Percentiles rank a stretch among this genome's conserved stretches.
Conservation (phyloP, 1,139 yeast genomes). For the Taphrina wiesneri region DNA sequence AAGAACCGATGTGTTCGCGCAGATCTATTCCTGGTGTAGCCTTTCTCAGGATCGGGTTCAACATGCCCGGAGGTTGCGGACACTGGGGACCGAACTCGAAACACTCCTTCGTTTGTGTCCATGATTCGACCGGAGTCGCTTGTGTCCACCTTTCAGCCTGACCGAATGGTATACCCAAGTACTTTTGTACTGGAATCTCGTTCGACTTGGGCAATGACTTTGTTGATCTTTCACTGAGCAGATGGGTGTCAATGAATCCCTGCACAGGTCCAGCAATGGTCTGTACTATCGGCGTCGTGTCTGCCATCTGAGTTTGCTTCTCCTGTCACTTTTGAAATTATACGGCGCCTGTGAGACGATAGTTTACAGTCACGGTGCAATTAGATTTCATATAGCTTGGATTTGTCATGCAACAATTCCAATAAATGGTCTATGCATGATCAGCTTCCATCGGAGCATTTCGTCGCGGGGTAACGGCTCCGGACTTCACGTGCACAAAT, state of each 20-base stretch:
- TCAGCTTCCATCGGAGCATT: not conserved
- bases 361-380: no score
- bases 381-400: no score
- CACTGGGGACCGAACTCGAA: conserved; percentile 22
- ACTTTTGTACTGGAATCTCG: conserved; percentile 23
- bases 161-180: conserved; percentile 25
- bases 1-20: conserved; percentile 21
- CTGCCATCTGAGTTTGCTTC: not conserved
- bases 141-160: conserved; percentile 24
- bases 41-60: not conserved
- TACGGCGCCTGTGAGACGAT: no score
- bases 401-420: no score
- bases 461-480: not conserved
- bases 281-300: conserved; percentile 13
- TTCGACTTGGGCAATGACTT: not conserved
- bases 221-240: conserved; percentile 9
- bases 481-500: not conserved
- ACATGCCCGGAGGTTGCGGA: conserved; percentile 13
- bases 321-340: no score
- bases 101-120: conserved; percentile 18
- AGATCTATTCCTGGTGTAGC: conserved; percentile 2
- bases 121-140: conserved; percentile 8
- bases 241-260: conserved; percentile 31
- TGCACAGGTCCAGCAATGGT: conserved; percentile 25
- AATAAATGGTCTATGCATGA: not conserved